Evolutionary conservation across 768 basidiomycete genomes (phyloP).

Genomic region (Pisolithus tinctorius): DNA sequence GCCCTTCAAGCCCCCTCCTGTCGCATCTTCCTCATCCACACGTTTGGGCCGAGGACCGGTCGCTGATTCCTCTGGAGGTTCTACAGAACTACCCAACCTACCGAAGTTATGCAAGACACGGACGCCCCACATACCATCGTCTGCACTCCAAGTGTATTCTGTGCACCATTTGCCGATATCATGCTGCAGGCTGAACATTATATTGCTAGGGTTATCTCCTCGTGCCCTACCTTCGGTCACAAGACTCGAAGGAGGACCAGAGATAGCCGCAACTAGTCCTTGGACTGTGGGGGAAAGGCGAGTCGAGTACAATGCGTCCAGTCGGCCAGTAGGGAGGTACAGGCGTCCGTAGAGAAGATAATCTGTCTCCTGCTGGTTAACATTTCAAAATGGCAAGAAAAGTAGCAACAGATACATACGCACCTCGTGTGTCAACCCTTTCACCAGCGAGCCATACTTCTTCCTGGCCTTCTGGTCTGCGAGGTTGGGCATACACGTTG

Average conservation of each 20-base stretch:
- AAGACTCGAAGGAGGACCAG: conserved; percentile 57
- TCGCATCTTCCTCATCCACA: conserved; percentile 92
- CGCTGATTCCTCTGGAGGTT: conserved; percentile 30
- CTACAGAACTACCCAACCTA: conserved; percentile 39
- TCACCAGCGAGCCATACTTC: conserved; percentile 82
- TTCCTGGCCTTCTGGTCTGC: conserved; percentile 67
- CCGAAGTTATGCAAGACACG: conserved; percentile 92
- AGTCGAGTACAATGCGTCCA: conserved; percentile 87
- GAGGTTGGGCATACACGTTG: conserved; percentile 75
- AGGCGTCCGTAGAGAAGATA: conserved; percentile 91
- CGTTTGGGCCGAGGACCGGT: conserved; percentile 48
- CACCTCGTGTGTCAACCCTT: conserved; percentile 70
- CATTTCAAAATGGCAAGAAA: conserved; percentile 7
- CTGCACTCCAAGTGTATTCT: conserved; percentile 91
- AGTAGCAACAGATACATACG: conserved; percentile 14
- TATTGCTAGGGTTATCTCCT: conserved; percentile 52
- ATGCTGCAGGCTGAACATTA: conserved; percentile 84
- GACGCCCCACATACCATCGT: conserved; percentile 90
- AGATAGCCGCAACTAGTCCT: conserved; percentile 78
- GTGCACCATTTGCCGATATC: conserved; percentile 89
- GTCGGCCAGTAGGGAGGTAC: conserved; percentile 80
- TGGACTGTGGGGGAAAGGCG: conserved; percentile 75
- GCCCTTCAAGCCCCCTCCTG: conserved; percentile 86
- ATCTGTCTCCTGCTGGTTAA: conserved; percentile 44
- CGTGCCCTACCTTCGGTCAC: conserved; percentile 33